phyloP scores from a whole-genome alignment of 2,329 filamentous ascomycete genomes.

The Pseudogymnoascus sp. region DNA sequence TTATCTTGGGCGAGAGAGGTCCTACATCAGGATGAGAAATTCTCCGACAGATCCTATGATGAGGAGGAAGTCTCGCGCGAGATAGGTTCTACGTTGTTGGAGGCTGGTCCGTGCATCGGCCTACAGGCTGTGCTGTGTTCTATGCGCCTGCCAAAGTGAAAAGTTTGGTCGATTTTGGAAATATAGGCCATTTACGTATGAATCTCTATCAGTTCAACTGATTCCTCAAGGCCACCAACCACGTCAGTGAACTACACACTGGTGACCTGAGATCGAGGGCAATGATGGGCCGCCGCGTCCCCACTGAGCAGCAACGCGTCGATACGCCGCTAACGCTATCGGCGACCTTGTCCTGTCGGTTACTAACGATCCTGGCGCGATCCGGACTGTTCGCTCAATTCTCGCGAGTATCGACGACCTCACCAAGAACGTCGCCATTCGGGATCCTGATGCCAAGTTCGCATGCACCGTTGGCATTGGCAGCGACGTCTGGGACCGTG shows the following conservation, averaged over 20 bases:
- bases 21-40: background rate
- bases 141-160: too few species aligned
- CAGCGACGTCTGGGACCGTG: slow-evolving; percentile 39
- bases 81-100: background rate
- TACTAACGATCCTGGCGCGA: slow-evolving; percentile 28
- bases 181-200: too few species aligned
- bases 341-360: slow-evolving; percentile 42
- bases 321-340: slow-evolving; percentile 43
- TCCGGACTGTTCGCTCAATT: slow-evolving; percentile 34
- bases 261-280: background rate
- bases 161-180: too few species aligned
- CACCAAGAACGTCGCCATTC: slow-evolving; percentile 44
- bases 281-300: slow-evolving; percentile 20
- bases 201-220: too few species aligned
- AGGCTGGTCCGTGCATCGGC: background rate
- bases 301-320: slow-evolving; percentile 36
- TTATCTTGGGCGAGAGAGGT: background rate
- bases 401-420: slow-evolving; percentile 37
- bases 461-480: slow-evolving; percentile 48
- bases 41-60: too few species aligned
- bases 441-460: slow-evolving; percentile 37
- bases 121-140: too few species aligned
- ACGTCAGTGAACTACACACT: background rate
- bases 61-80: background rate
- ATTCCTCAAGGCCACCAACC: too few species aligned